Base-by-base conservation (phyloP, 768 basidiomycete species). In the Trametes cinnabarina region DNA sequence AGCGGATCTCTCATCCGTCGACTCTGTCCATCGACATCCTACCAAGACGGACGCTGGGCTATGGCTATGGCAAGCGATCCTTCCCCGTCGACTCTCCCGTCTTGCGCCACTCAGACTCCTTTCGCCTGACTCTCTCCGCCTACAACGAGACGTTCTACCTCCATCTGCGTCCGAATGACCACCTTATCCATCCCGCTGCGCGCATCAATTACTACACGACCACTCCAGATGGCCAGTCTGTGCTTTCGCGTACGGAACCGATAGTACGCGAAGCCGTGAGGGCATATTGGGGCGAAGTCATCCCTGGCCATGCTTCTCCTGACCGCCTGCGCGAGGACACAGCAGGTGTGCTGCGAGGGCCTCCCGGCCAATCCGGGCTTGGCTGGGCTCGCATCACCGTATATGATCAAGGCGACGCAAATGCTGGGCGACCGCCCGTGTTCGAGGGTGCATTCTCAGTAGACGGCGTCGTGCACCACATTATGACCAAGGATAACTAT, bases 301-400 rank as follows among this genome's bases (percentile, higher is more conserved):
- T 94, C 51, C 75, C 81, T 53, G 74, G 77, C n/a, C 69, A 80
- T 30, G 72, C 79, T 54, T 82, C 87, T 6, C 70, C 71, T 4
- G 71, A 72, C 17, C 81, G 86, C 39, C 74, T 87, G 78, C 79
- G 81, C 25, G 83, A 86, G 65, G 88, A 88, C 68, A 77, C 79
- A 20, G 86, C 82, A 5, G 79, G 83, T 44, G 79, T 81, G 22
- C 64, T 79, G 4, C 77, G 74, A 37, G 67, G 78, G 44, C 77
- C 77, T 57, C 71, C 77, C 49, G 62, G 65, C 10, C 72, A 77
- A 26, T 55, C 66, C 26, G 79, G 80, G 40, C 76, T 87, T 11
- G 92, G 92, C 23, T 89, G 87, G 83, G 91, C 90, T 17, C 84
- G 88, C 20, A 84, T 94, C 63, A 82, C 87, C 72, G 79, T 92